Conservation (phyloP, 1,284 basidiomycete species). For the Gymnopus androsaceus region DNA sequence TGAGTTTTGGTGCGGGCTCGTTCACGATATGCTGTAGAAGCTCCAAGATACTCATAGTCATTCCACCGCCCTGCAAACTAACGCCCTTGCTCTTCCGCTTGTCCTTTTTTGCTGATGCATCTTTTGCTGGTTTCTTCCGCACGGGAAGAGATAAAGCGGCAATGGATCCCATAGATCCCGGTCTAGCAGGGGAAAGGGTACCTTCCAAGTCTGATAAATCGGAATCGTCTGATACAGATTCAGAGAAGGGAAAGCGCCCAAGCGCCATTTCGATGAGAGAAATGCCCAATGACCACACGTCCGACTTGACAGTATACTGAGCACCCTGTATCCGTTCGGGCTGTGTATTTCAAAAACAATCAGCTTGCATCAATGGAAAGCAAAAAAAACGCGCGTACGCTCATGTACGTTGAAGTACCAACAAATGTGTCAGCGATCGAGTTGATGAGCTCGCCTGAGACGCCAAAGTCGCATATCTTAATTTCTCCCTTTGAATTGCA, state of each 20-base stretch:
- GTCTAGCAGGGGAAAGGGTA: slow-evolving; percentile 62
- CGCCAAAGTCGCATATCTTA: slow-evolving; percentile 99
- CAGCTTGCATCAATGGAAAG: slow-evolving; percentile 3
- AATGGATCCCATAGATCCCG: slow-evolving; percentile 39
- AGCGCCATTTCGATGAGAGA: slow-evolving; percentile 92
- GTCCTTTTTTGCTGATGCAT: slow-evolving; percentile 46
- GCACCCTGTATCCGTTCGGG: slow-evolving; percentile 99
- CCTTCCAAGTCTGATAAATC: slow-evolving; percentile 52
- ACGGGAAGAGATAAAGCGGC: slow-evolving; percentile 26
- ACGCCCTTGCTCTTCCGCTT: slow-evolving; percentile 77
- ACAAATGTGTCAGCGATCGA: slow-evolving; percentile 99
- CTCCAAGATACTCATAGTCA: slow-evolving; percentile 97
- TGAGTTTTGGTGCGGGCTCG: slow-evolving; percentile 86
- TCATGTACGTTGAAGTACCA: slow-evolving; percentile 99
- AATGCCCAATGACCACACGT: slow-evolving; percentile 96
- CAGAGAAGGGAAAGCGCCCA: slow-evolving; percentile 91
- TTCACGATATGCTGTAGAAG: slow-evolving; percentile 97
- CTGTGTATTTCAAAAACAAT: slow-evolving; percentile 46
- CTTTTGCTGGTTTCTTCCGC: slow-evolving; percentile 32
- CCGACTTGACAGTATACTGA: slow-evolving; percentile 96
- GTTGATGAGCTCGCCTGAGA: slow-evolving; percentile 98
- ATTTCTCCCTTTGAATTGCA: slow-evolving; percentile 93
- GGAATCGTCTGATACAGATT: slow-evolving; percentile 63
- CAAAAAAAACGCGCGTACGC: slow-evolving; percentile 49
- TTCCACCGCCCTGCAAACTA: slow-evolving; percentile 84